Evolutionary conservation across 345 rosid genomes (phyloP).

Genomic region (Citrus unshiu): DNA sequence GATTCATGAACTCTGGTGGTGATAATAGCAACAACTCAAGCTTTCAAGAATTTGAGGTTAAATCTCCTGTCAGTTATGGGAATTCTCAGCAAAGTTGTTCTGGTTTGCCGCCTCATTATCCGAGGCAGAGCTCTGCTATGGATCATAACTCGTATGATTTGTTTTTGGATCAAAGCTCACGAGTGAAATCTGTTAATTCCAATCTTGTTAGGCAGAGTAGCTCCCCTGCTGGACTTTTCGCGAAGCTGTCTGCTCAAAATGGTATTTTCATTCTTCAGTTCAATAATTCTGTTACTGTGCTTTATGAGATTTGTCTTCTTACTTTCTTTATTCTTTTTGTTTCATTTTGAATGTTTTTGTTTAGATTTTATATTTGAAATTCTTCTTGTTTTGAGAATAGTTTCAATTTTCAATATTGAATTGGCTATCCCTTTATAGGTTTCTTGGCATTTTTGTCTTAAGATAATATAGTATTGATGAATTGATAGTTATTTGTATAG

Average conservation of each 20-base stretch:
- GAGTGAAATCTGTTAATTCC: constrained; percentile 38
- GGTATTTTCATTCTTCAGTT: constrained; percentile 43
- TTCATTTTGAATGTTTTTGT: background rate
- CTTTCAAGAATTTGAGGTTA: constrained; percentile 24
- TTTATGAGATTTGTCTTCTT: background rate
- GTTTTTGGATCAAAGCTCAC: constrained; percentile 34
- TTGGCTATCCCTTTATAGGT: background rate
- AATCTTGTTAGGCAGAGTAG: constrained; percentile 67
- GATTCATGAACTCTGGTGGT: constrained; percentile 39
- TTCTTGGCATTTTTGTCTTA: too few relatives aligned
- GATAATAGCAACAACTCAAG: constrained; percentile 20
- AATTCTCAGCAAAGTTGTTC: constrained; percentile 42
- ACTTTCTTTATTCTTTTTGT: background rate
- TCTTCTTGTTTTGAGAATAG: background rate
- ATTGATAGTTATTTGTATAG: too few relatives aligned
- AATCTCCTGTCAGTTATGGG: constrained; percentile 28
- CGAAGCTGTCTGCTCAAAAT: constrained; percentile 56
- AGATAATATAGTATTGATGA: too few relatives aligned
- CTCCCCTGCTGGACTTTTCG: constrained; percentile 76
- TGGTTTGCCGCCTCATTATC: constrained; percentile 81
- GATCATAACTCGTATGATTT: constrained; percentile 45
- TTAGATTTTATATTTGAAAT: background rate
- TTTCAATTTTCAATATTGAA: background rate
- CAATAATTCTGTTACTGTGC: background rate
- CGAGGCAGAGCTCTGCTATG: constrained; percentile 56